Base-by-base conservation (phyloP, 1,284 basidiomycete genomes). In the Tilletia indica region DNA sequence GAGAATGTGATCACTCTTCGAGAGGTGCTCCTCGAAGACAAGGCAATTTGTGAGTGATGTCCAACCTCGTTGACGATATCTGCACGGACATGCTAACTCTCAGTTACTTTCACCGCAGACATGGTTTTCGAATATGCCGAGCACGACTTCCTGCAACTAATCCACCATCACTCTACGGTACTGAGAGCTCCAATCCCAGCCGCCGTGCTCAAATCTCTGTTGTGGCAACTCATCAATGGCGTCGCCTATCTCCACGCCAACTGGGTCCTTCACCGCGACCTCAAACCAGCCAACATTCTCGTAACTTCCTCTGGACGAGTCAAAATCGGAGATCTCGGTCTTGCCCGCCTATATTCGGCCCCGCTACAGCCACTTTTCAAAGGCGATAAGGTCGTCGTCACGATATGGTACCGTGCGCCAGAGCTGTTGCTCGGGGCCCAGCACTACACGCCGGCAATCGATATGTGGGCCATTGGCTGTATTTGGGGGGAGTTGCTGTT, bases 91-190 rank as follows among this genome's bases (percentile, higher is more conserved):
- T 45, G 42, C 42, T 45, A 14, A 45, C 6, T 45, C 14, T 45
- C 42, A 9, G 42, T 45, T 8, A n/a, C 67, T 68, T 45, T 12
- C 11, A 8, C 19, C 31, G 47, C n/a, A 73, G 69, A 83, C 70
- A 97, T 99, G 93, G 94, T 99, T 19, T 98, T 99, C 78, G 95
- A 98, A 78, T 99, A 97, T 78, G 95, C 96, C 3, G 97, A 99
- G 81, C 97, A 99, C 82, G 97, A 99, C 85, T 71, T 84, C 68
- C 74, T 84, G 14, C 95, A 98, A 93, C 91, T 99, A 73, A 98
- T 99, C 68, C 95, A 98, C 83, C 94, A 98, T 84, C 93, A 98
- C 82, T 93, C 93, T 3, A 93, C 95, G 82, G 93, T 91, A 0
- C 86, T 96, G 2, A 91, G 96, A 4, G 87, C 88, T 4, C 87